These are phyloP conservation scores for Phytomonas sp. DNA, from an alignment of 208 protist genomes.

Conservation along the genomic window DNA sequence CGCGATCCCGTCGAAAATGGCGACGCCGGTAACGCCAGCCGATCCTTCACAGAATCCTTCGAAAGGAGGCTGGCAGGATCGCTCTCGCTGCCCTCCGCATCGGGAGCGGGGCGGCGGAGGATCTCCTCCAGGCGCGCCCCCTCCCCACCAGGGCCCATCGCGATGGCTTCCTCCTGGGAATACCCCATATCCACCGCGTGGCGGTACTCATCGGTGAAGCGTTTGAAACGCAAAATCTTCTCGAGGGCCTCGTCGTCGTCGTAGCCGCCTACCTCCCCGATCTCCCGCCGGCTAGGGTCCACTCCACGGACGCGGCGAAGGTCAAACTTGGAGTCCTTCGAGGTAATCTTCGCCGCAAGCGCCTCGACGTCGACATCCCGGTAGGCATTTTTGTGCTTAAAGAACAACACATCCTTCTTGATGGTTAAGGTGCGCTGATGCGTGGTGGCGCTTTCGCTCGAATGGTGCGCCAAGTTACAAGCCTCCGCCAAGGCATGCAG, in stretches of 20 bases:
- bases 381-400: conserved; percentile 42
- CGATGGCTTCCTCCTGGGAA: conserved; percentile 62
- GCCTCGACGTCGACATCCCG: conserved; percentile 45
- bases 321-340: conserved; percentile 68
- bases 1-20: not conserved
- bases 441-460: conserved; percentile 20
- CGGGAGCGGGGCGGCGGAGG: conserved; percentile 24
- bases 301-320: conserved; percentile 31
- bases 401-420: conserved; percentile 82
- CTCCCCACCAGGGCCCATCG: conserved; percentile 21
- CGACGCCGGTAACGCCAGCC: not conserved
- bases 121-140: conserved; percentile 36
- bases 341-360: conserved; percentile 28
- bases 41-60: not conserved
- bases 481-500: conserved; percentile 75
- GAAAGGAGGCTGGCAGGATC: not conserved
- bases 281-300: conserved; percentile 23
- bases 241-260: conserved; percentile 56
- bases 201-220: conserved; percentile 77
- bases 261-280: conserved; percentile 62
- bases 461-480: conserved; percentile 82
- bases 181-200: conserved; percentile 72
- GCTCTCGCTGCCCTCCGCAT: not conserved
- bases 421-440: conserved; percentile 51
- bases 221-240: conserved; percentile 49